These are phyloP conservation scores for Mycosphaerella sp. DNA, from an alignment of 2,329 filamentous ascomycete species.

Conservation along the genomic window DNA sequence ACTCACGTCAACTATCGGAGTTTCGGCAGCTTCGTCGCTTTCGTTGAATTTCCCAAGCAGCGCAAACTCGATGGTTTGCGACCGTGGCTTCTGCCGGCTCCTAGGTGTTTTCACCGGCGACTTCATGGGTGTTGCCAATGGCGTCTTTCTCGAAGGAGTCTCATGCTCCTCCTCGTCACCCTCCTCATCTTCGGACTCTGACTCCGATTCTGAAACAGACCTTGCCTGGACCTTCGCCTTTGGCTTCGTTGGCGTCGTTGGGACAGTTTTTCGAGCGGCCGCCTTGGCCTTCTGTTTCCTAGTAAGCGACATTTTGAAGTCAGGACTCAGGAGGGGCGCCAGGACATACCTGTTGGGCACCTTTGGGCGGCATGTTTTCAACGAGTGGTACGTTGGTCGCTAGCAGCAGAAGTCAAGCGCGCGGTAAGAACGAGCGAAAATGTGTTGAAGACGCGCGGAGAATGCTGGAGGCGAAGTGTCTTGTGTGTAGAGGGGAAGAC, in stretches of 20 bases:
- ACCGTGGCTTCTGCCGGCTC: slow-evolving; percentile 1
- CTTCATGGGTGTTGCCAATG: slow-evolving; percentile 12
- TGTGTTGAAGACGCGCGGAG: background rate
- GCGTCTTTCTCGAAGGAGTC: slow-evolving; percentile 6
- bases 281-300: slow-evolving; percentile 9
- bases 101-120: slow-evolving; percentile 16
- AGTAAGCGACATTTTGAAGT: background rate
- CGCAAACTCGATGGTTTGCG: slow-evolving; percentile 8
- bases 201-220: background rate
- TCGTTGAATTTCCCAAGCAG: slow-evolving; percentile 9
- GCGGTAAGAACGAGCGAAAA: background rate
- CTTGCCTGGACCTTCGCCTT: background rate
- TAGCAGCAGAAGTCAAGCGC: background rate
- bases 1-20: slow-evolving; percentile 24
- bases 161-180: background rate
- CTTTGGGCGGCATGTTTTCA: slow-evolving; percentile 25
- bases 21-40: slow-evolving; percentile 10
- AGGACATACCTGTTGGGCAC: slow-evolving; percentile 13
- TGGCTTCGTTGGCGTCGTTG: background rate
- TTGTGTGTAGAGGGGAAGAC: background rate
- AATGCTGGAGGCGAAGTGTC: background rate
- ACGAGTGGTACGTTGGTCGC: background rate
- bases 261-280: slow-evolving; percentile 1
- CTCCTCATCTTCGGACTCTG: slow-evolving; percentile 6
- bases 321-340: background rate